Evolutionary conservation across 345 rosid genomes (phyloP).

Genomic region (Durio zibethinus): DNA sequence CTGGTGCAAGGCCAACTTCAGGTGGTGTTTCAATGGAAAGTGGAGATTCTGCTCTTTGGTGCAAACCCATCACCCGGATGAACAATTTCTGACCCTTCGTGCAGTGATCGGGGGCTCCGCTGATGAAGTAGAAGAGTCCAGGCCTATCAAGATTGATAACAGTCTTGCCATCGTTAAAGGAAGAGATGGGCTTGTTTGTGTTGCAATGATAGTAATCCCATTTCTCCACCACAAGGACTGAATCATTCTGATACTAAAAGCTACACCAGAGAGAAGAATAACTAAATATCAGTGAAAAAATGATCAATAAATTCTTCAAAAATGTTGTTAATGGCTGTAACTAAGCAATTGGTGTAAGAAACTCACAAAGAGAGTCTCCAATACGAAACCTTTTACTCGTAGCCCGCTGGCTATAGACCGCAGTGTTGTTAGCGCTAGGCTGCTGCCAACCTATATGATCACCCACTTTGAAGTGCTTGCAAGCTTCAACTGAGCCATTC

Average conservation of each 20-base stretch:
- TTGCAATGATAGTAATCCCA: constrained; percentile 56
- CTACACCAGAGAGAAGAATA: constrained; percentile 24
- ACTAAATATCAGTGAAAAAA: background rate
- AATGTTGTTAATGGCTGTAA: background rate
- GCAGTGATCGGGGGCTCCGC: constrained; percentile 61
- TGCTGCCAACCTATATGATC: constrained; percentile 25
- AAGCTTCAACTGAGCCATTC: constrained; percentile 21
- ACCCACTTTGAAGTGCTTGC: constrained; percentile 27
- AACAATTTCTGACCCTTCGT: constrained; percentile 54
- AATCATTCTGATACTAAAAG: constrained; percentile 57
- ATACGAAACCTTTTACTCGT: constrained; percentile 27
- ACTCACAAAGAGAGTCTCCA: constrained; percentile 32
- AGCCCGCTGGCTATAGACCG: constrained; percentile 24
- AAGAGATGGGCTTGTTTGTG: constrained; percentile 48
- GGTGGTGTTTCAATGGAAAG: constrained; percentile 35
- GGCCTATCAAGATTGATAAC: constrained; percentile 44
- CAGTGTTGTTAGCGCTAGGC: constrained; percentile 15
- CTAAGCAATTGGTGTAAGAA: background rate
- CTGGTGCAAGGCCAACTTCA: constrained; percentile 18
- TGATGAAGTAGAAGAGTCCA: constrained; percentile 63
- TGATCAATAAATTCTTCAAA: background rate
- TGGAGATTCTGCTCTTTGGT: constrained; percentile 15
- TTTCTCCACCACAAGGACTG: constrained; percentile 49
- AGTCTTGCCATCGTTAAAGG: constrained; percentile 63
- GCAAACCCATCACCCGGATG: constrained; percentile 44